Conservation (phyloP, 495 filamentous ascomycete species). For the Penicillium canescens region DNA sequence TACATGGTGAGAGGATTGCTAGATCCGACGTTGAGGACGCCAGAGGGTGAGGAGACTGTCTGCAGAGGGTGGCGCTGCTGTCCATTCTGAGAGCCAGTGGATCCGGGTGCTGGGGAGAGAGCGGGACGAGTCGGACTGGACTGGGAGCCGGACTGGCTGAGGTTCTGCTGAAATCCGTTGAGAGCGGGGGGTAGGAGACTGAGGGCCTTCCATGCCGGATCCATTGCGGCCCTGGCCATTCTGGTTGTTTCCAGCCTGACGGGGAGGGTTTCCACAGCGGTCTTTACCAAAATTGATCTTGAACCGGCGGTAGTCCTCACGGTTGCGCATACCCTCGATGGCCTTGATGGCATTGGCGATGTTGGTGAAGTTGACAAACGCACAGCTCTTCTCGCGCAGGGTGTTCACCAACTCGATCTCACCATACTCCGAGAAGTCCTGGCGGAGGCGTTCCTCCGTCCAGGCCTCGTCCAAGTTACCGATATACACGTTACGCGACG, state of each 20-base stretch:
- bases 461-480: slow-evolving; percentile 97
- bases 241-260: slow-evolving; percentile 64
- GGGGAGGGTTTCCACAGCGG: slow-evolving; percentile 92
- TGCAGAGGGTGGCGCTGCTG: slow-evolving; percentile 53
- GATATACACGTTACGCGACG: slow-evolving; percentile 95
- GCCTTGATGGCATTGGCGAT: slow-evolving; percentile 99
- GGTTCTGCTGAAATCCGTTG: slow-evolving; percentile 50
- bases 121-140: slow-evolving; percentile 67
- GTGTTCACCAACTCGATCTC: slow-evolving; percentile 98
- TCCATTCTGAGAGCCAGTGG: slow-evolving; percentile 55
- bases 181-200: slow-evolving; percentile 58
- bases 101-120: slow-evolving; percentile 56
- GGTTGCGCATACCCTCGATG: slow-evolving; percentile 90
- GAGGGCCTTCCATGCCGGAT: slow-evolving; percentile 55
- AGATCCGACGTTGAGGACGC: slow-evolving; percentile 71
- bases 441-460: slow-evolving; percentile 91
- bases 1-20: slow-evolving; percentile 97
- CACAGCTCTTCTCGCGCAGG: slow-evolving; percentile 96
- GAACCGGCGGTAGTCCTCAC: slow-evolving; percentile 96
- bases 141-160: slow-evolving; percentile 62
- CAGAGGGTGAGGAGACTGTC: slow-evolving; percentile 59
- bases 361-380: slow-evolving; percentile 99
- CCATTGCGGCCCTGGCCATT: slow-evolving; percentile 52
- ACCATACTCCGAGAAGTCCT: slow-evolving; percentile 97
- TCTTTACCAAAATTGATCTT: slow-evolving; percentile 99